Evolutionary conservation across 2,329 filamentous ascomycete genomes (phyloP).

Genomic region (Aurifilum marmelostoma): DNA sequence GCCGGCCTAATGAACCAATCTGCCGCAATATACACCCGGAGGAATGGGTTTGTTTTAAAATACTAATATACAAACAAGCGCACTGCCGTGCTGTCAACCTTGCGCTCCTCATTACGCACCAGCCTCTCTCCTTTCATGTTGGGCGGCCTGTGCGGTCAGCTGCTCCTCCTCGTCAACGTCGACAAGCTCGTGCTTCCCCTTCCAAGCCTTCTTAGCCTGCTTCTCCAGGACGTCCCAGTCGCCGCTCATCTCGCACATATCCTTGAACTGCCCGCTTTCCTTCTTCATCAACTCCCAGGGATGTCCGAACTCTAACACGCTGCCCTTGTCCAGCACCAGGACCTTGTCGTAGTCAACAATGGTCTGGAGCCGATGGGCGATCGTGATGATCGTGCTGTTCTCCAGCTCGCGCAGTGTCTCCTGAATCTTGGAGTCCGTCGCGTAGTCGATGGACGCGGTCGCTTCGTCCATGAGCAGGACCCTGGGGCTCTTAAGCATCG

Average conservation of each 20-base stretch:
- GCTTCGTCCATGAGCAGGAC: conserved; percentile 99
- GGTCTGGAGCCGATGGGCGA: conserved; percentile 92
- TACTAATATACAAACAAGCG: conserved; percentile 13
- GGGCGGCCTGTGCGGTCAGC: background rate
- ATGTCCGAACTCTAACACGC: conserved; percentile 87
- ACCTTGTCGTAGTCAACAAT: conserved; percentile 99
- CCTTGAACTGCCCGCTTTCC: conserved; percentile 60
- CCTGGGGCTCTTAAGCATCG: conserved; percentile 86
- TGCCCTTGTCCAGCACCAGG: conserved; percentile 86
- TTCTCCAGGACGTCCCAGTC: conserved; percentile 55
- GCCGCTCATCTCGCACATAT: conserved; percentile 69
- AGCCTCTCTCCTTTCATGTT: background rate
- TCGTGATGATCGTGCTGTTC: conserved; percentile 87
- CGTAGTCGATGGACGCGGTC: conserved; percentile 96
- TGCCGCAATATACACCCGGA: background rate
- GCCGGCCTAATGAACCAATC: conserved; percentile 1
- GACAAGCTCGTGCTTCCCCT: conserved; percentile 42
- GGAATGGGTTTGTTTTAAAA: background rate
- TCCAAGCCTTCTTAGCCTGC: conserved; percentile 58
- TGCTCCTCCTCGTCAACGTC: conserved; percentile 40
- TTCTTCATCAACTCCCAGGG: conserved; percentile 79
- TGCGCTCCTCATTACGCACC: background rate
- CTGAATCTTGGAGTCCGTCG: conserved; percentile 93
- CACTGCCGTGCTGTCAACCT: background rate
- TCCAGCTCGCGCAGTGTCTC: conserved; percentile 92